Conservation (phyloP, 192 early-diverging fungal species). For the Coemansia sp. region DNA sequence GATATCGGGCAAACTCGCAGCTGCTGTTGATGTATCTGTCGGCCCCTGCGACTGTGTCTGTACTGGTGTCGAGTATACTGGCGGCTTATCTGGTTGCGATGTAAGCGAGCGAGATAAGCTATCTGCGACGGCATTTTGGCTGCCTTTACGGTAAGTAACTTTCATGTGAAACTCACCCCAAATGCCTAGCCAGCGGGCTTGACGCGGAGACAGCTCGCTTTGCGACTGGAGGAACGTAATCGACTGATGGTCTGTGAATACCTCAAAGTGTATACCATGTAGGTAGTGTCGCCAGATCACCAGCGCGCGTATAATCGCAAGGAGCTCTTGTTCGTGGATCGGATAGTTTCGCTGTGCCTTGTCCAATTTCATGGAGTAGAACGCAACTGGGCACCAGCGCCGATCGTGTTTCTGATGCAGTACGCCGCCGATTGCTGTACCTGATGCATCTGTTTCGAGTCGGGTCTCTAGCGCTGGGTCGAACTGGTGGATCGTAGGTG, state of each 20-base stretch:
- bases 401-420: too few relatives aligned
- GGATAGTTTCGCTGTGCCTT: not conserved
- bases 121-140: not conserved
- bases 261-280: not conserved
- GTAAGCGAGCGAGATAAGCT: not conserved
- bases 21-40: too few relatives aligned
- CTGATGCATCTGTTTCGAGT: slow-evolving; percentile 18
- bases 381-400: slow-evolving; percentile 2
- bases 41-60: too few relatives aligned
- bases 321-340: slow-evolving; percentile 7
- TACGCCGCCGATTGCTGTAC: too few relatives aligned
- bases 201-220: not conserved
- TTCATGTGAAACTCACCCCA: not conserved
- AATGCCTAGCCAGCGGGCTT: not conserved
- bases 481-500: slow-evolving; percentile 6
- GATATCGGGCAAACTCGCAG: too few relatives aligned
- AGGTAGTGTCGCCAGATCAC: not conserved
- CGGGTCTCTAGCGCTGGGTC: not conserved
- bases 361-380: slow-evolving; percentile 1
- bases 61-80: too few relatives aligned
- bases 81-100: not conserved
- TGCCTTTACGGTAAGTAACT: not conserved
- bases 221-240: not conserved
- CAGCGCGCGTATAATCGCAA: not conserved
- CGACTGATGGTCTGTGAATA: slow-evolving; percentile 3